A percentile compares a stretch with the other conserved stretches of the same genome.
These are phyloP conservation scores for Ilex asprella DNA, from an alignment of 257 asterid genomes.

Conservation along the genomic window DNA sequence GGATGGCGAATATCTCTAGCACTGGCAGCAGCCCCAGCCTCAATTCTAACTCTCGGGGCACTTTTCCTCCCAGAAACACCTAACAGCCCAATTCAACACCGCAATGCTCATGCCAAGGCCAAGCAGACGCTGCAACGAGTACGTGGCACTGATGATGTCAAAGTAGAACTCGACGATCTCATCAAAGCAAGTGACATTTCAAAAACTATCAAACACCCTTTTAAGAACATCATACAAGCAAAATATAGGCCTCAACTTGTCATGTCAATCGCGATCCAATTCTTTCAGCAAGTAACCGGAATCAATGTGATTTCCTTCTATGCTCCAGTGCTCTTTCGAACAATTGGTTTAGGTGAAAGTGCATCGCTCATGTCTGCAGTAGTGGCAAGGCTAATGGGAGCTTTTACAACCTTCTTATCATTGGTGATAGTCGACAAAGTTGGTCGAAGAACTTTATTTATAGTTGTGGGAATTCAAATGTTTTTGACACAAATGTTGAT, in stretches of 20 bases:
- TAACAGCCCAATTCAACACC: conserved; percentile 36
- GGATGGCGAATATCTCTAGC: conserved; percentile 64
- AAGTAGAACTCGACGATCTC: conserved; percentile 43
- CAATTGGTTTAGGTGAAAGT: conserved; percentile 44
- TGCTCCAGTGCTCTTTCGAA: conserved; percentile 51
- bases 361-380: conserved; percentile 34
- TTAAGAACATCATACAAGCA: conserved; percentile 16
- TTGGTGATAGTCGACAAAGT: conserved; percentile 27
- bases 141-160: conserved; percentile 43
- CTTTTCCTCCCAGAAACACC: conserved; percentile 60
- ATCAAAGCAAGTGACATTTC: conserved; percentile 34
- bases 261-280: conserved; percentile 53
- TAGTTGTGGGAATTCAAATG: conserved; percentile 32
- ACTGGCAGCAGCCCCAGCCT: conserved; percentile 31
- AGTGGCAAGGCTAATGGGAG: conserved; percentile 12
- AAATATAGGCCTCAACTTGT: conserved; percentile 49
- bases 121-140: conserved; percentile 23
- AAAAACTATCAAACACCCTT: conserved; percentile 28
- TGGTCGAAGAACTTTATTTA: conserved; percentile 28
- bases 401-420: conserved; percentile 18
- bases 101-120: conserved; percentile 28
- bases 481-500: conserved; percentile 18
- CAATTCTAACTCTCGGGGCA: conserved; percentile 26
- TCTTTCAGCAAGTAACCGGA: conserved; percentile 54
- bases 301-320: conserved; percentile 60